Conservation (phyloP, 2,329 filamentous ascomycete species). For the Ophiostoma ulmi region DNA sequence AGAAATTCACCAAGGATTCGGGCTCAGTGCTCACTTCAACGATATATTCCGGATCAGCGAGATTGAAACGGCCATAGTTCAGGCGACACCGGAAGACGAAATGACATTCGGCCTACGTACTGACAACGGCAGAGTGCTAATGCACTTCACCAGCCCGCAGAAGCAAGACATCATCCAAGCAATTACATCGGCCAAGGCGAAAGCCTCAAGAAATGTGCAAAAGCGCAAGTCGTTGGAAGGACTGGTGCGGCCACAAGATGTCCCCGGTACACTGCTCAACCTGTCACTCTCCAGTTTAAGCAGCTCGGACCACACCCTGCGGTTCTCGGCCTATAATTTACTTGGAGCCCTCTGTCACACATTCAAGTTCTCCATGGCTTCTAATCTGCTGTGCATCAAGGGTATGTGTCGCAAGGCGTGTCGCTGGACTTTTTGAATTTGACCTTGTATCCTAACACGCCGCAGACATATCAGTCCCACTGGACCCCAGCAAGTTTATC, state of each 20-base stretch:
- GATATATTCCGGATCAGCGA: conserved; percentile 65
- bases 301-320: conserved; percentile 54
- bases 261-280: conserved; percentile 64
- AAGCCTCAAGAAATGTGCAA: conserved; percentile 59
- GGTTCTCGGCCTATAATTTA: conserved; percentile 62
- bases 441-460: background rate
- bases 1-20: conserved; percentile 59
- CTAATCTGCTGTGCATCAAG: conserved; percentile 57
- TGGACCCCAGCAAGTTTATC: conserved; percentile 60
- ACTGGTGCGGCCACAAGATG: conserved; percentile 63
- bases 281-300: conserved; percentile 62
- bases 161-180: conserved; percentile 59
- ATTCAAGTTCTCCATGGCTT: conserved; percentile 60
- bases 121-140: conserved; percentile 64
- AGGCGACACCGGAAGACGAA: conserved; percentile 61
- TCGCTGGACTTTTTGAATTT: no score
- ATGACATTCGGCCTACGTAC: conserved; percentile 62
- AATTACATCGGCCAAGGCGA: conserved; percentile 52
- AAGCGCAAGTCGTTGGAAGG: conserved; percentile 58
- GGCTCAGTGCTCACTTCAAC: conserved; percentile 60
- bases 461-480: conserved; percentile 57
- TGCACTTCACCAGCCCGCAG: conserved; percentile 65
- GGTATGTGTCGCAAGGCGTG: conserved; percentile 38
- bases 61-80: conserved; percentile 61
- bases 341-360: conserved; percentile 61